Evolutionary conservation across 306 rosid species (phyloP).

Genomic region (Rosa rugosa): DNA sequence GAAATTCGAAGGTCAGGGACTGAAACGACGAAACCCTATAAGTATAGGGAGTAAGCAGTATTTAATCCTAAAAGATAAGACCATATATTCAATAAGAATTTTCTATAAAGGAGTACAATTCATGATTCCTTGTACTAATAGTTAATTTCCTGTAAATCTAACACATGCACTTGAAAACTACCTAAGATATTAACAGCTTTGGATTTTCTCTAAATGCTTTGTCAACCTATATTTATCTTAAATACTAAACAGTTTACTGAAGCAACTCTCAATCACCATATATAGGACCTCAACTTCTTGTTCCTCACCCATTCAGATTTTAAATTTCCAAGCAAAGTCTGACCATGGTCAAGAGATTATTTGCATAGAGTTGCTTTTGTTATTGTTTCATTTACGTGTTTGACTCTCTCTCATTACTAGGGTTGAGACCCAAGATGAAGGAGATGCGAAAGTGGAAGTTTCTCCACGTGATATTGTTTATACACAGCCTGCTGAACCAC

Average conservation of each 20-base stretch:
- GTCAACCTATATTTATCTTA: background rate
- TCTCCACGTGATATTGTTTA: slow-evolving; percentile 95
- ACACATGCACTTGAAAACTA: background rate
- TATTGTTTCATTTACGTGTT: slow-evolving; percentile 15
- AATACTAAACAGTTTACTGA: background rate
- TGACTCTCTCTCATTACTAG: slow-evolving; percentile 46
- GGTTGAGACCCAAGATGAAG: slow-evolving; percentile 98
- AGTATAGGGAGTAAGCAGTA: no score
- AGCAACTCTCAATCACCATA: background rate
- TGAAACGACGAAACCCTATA: no score
- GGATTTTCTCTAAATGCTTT: background rate
- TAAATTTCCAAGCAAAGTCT: background rate
- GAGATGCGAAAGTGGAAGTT: slow-evolving; percentile 89
- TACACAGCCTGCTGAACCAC: slow-evolving; percentile 80
- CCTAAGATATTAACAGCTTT: background rate
- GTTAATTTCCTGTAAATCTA: background rate
- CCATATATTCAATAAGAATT: background rate
- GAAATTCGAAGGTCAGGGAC: no score
- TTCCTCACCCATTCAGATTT: background rate
- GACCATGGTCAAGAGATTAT: background rate
- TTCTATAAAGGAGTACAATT: background rate
- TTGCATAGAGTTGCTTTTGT: background rate
- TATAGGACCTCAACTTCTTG: background rate
- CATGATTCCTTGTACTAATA: no score
- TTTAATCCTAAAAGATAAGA: background rate